Conservation (phyloP, 2,329 filamentous ascomycete species). For the Alternaria sp. region DNA sequence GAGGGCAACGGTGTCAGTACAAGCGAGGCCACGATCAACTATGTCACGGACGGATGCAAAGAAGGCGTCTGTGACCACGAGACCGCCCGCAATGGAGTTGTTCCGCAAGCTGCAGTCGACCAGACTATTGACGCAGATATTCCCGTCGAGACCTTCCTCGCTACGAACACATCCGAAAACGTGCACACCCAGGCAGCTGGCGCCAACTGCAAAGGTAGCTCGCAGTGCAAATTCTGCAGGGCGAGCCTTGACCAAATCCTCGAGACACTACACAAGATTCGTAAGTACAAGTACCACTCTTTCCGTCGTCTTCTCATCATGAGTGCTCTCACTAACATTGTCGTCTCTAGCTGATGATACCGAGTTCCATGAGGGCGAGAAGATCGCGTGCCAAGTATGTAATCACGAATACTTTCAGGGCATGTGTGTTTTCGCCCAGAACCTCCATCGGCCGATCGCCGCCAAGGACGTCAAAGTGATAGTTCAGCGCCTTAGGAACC, state of each 20-base stretch:
- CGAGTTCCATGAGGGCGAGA: not conserved
- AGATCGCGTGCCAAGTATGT: not conserved
- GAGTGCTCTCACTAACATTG: not conserved
- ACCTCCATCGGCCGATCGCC: not conserved
- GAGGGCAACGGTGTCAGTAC: constrained; percentile 9
- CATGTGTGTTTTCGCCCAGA: not conserved
- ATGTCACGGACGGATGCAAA: not conserved
- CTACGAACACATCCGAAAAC: not conserved
- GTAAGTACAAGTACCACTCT: not conserved
- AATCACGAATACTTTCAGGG: not conserved
- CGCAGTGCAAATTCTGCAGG: not conserved
- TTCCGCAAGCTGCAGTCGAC: not conserved
- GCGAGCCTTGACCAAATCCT: not conserved
- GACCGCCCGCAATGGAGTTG: not conserved
- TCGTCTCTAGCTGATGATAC: not conserved
- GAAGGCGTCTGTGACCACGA: not conserved
- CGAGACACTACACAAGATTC: not conserved
- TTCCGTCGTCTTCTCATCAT: not conserved
- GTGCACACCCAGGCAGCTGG: not conserved
- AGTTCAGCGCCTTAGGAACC: not conserved
- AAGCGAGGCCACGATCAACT: constrained; percentile 13
- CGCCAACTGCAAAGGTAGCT: constrained; percentile 4
- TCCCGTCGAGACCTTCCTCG: not conserved
- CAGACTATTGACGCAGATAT: constrained; percentile 1
- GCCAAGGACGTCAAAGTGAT: not conserved